Evolutionary conservation across 805 yeast genomes (phyloP), one percentile per base, ranked within the genome.

Genomic region (Barnettozyma populi): DNA sequence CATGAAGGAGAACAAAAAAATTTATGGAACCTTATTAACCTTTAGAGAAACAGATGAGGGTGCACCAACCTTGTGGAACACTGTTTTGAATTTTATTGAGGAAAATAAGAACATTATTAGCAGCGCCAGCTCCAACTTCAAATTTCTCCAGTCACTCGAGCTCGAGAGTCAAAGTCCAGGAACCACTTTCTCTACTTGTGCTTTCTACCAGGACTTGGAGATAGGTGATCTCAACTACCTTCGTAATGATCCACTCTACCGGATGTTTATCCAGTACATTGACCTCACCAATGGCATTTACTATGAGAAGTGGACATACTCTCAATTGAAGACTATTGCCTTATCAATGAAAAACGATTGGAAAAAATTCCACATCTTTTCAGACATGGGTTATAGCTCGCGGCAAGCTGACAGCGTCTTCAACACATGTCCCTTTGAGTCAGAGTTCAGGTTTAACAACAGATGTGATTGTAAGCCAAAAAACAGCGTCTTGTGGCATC

Each of bases 121-220:
- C 19, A 4, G 7, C 36, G 14, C 20, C 19, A 34, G 18, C 7
- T n/a, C 20, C 18, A 34, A 34, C 20, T n/a, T 34, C 20, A 18
- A 34, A 16, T 34, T 34, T 10, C 20, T 34, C 20, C 19, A 34
- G 9, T 34, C 36, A 18, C 36, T 34, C 5, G 51, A 53, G 19
- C 20, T 47, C 7, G 23, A 35, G 7, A 27, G 19, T 3, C 23
- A 25, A 39, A 36, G 29, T 54, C 61, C 85, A 27, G 80, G 81
- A 7, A 74, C 50, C 73, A 77, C 51, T 69, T 80, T 24, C 89
- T 86, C 68, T 87, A 88, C 62, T 73, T 82, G 52, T 88, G 96
- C 64, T 66, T 89, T 86, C 76, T 89, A 96, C 96, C 80, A 90
- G 43, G 86, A 86, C 69, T 89, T 89, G 62, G 97, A 89, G 64